Evolutionary conservation across 768 basidiomycete genomes (phyloP), one percentile per base, ranked within the genome.

Genomic region (Mycena metata): DNA sequence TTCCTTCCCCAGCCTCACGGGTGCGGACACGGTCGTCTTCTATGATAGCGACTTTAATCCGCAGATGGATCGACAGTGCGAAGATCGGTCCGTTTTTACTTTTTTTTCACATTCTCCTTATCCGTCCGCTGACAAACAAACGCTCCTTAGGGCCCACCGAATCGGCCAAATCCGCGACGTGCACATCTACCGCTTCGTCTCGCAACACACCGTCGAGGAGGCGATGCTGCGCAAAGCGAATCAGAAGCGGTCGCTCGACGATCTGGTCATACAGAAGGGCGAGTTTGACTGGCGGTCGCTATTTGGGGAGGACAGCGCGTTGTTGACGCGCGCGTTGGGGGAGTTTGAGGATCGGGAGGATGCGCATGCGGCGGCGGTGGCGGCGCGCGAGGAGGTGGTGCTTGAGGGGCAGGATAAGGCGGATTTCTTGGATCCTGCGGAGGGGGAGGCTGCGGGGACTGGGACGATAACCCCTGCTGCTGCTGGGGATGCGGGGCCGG

Each of bases 31-130:
- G 0, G 97, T 99, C 74, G 89, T 99, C 61, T 96, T 99, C 79
- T 99, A 97, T 75, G 97, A 98, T 76, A 95, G 94, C 67, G 96
- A 98, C 78, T 98, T 97, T 84, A 96, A 95, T 74, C 96, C 96
- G 0, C 96, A 98, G 77, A 98, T 97, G 94, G 97, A 99, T 78
- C 85, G 93, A 50, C 97, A 99, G 76, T 98, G 98, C 73, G 95
- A 96, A 79, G 97, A 98, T 79, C 86, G 92, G 91, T 91, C 76
- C 69, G 86, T 73, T 52, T 26, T 41, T n/a, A n/a, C 41, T 24
- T n/a, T 5, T 17, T 19, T 36, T 43, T n/a, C 3, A 10, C 16
- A 17, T 4, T 35, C n/a, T 33, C 47, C 42, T 49, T 41, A 19
- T 16, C 6, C 74, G 39, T 47, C 39, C 6, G 26, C 35, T 64